Base-by-base conservation (phyloP, 75 land plant genomes). In the Picea glauca region DNA sequence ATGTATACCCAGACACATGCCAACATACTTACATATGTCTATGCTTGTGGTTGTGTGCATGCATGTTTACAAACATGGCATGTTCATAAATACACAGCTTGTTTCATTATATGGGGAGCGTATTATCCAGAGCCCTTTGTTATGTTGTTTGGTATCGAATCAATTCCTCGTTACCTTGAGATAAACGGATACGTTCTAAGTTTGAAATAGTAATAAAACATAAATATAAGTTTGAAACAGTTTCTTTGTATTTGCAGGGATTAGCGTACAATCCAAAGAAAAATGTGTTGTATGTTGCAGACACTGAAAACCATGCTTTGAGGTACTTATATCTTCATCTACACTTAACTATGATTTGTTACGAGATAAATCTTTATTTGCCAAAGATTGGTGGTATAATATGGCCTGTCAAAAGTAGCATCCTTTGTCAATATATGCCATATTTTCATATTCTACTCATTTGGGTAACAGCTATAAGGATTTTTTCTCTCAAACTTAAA, bases 281-380 rank as follows among this genome's bases (percentile, higher is more conserved):
- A 82, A 97, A 97, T 77, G 67, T 93, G 18, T 83, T 97, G 50
- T 97, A 97, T 82, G 99, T 97, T 62, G 99, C 99, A 40, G 99
- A 97, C 78, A 97, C 99, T 63, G 98, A 97, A 85, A 97, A 94
- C 61, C 99, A 97, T 89, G 99, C 99, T 74, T 81, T 97, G 32
- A 91, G 99, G 99, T 97, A 86, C 5, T 26, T 77, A 38, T 72
- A 18, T 83, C 11, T 57, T 23, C 14, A 43, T 18, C 46, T 59
- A 17, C 33, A 15, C 14, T 76, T 70, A 15, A n/a, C 21, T 72
- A 43, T 33, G 58, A 17, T 38, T 68, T 58, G 75, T 63, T 60
- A 18, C 23, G 58, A 64, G 58, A 58, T 58, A 43, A 54, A 40
- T 26, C 20, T 78, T 11, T 4, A 72, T 72, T 82, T 60, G 15